Evolutionary conservation across 768 basidiomycete species (phyloP), one percentile per base, ranked within the genome.

Genomic region (Trametes punicea): DNA sequence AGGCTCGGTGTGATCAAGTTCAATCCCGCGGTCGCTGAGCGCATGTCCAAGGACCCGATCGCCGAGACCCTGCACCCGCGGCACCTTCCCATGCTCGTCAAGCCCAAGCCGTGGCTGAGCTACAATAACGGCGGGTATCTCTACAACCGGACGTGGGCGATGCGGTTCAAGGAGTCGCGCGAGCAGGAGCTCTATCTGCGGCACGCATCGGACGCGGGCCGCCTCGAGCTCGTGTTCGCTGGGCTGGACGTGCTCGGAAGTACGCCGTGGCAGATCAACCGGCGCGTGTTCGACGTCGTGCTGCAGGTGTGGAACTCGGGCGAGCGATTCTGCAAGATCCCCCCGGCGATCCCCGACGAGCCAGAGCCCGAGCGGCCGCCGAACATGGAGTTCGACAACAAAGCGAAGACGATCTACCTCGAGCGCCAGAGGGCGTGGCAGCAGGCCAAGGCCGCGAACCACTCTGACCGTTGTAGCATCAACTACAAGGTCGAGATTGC

Each of bases 401-500:
- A 80, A 68, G 75, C 78, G 51, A 70, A 82, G 74, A 69, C 80
- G 62, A 62, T 82, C 15, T 87, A 84, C 65, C 64, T 84, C 15
- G 73, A 75, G 53, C 75, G 82, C 21, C 74, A 86, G 61, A 85
- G 81, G 67, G 62, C 67, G 26, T 82, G 81, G 66, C 67, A 74
- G 8, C 79, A 86, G 56, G 69, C 65, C 20, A 90, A 85, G 71
- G 85, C 87, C 18, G 87, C 83, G 65, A 92, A 91, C 62, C 95
- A 97, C 69, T 91, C 90, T 3, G 91, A 94, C 40, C 78, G 96
- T 39, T 98, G 96, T 69, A 90, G 79, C 66, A 85, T 94, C 44
- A 98, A 98, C 69, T 98, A 98, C 71, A 96, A 94, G 70, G 85
- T 99, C 55, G 96, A 98, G 73, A 96, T 98, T 64, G 94, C 93